Percentiles rank a stretch among this genome's conserved stretches.
Evolutionary conservation across 2,329 filamentous ascomycete genomes (phyloP).

Genomic region (Diaporthe amygdali): DNA sequence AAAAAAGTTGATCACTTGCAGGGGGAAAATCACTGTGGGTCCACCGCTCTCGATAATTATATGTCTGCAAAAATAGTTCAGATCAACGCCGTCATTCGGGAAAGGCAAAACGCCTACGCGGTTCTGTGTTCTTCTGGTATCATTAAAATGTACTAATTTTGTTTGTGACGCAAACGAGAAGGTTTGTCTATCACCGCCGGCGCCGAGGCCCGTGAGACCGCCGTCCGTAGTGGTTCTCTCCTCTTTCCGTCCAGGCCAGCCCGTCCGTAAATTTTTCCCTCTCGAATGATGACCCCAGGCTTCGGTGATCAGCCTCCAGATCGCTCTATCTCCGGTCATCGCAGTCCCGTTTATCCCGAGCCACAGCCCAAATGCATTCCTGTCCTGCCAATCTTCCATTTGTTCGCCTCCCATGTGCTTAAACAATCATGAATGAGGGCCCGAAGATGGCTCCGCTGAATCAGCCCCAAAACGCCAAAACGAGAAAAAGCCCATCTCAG

Average conservation of each 20-base stretch:
- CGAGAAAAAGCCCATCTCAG: neutral
- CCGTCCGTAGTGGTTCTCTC: neutral
- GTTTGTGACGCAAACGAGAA: neutral
- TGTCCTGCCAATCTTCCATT: neutral
- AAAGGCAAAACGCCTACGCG: neutral
- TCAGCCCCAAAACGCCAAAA: conserved; percentile 11
- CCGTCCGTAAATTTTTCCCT: conserved; percentile 21
- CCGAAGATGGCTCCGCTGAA: neutral
- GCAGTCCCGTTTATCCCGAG: neutral
- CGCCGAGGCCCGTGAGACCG: conserved; percentile 5
- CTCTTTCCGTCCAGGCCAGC: conserved; percentile 24
- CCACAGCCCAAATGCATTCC: neutral
- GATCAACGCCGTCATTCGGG: neutral
- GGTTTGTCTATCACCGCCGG: conserved; percentile 2
- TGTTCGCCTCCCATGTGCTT: conserved; percentile 3
- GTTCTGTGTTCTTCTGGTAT: conserved; percentile 22
- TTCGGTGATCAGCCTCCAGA: neutral
- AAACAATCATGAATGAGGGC: neutral
- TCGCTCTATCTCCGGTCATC: neutral
- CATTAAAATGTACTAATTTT: conserved; percentile 25
- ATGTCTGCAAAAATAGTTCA: neutral
- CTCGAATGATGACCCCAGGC: neutral
- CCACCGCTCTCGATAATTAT: neutral
- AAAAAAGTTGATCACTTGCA: neutral
- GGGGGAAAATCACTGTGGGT: neutral